Evolutionary conservation across 441 rosid genomes (phyloP).

Genomic region (Euphorbia schlechtendalii): DNA sequence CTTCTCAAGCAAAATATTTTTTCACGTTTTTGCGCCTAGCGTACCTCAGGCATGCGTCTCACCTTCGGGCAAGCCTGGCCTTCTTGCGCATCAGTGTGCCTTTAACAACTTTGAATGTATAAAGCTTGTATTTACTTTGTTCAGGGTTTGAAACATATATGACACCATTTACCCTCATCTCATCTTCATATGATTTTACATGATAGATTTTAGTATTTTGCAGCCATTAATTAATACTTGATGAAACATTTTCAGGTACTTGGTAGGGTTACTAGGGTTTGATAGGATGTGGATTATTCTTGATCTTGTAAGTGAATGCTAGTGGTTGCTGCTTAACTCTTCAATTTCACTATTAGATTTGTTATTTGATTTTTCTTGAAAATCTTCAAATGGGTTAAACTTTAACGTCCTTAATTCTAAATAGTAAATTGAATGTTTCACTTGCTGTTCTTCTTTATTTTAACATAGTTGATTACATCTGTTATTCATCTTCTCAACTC

Average conservation of each 20-base stretch:
- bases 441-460: too few species aligned
- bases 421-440: too few species aligned
- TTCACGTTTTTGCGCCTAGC: too few species aligned
- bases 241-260: background rate
- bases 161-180: background rate
- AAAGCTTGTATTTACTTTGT: background rate
- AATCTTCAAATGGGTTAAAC: too few species aligned
- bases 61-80: too few species aligned
- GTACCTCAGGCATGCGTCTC: too few species aligned
- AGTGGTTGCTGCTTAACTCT: background rate
- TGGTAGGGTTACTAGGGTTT: background rate
- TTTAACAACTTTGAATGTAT: too few species aligned
- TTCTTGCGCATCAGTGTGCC: too few species aligned
- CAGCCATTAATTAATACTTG: slow-evolving; percentile 1
- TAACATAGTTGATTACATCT: too few species aligned
- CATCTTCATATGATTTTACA: background rate
- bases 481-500: background rate
- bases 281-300: background rate
- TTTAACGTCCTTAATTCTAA: too few species aligned
- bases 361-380: too few species aligned
- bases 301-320: background rate
- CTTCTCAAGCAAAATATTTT: too few species aligned
- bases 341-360: background rate
- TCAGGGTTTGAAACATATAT: background rate
- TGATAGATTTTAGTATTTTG: background rate